phyloP scores from a whole-genome alignment of 768 basidiomycete genomes.

The Lenzites betulinus region DNA sequence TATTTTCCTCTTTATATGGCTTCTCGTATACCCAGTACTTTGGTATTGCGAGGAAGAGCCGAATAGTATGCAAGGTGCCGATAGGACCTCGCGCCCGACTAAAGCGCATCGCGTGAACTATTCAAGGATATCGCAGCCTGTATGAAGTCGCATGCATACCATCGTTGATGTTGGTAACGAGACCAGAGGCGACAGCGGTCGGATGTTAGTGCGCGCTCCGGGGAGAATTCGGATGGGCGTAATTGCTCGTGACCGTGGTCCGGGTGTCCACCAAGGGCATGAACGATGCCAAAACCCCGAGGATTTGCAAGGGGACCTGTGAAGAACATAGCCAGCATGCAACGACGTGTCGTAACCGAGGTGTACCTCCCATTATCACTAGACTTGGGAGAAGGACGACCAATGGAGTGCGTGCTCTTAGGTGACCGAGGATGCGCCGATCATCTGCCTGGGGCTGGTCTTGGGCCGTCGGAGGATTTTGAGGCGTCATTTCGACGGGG shows the following conservation, averaged over 20 bases:
- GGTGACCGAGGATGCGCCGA: conserved; percentile 21
- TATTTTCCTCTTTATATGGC: conserved; percentile 6
- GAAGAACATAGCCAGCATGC: neutral
- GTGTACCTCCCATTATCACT: conserved; percentile 1
- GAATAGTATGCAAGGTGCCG: conserved; percentile 13
- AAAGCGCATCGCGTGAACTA: conserved; percentile 13
- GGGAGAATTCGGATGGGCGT: conserved; percentile 27
- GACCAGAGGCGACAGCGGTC: neutral
- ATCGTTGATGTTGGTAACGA: neutral
- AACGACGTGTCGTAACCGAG: neutral
- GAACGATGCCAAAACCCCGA: conserved; percentile 13
- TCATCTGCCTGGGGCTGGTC: conserved; percentile 13
- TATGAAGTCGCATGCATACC: neutral
- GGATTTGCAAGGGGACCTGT: conserved; percentile 7
- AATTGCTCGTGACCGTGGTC: conserved; percentile 28
- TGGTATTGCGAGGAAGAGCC: conserved; percentile 22
- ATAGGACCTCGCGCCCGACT: neutral
- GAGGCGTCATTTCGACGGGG: neutral
- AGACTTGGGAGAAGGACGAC: neutral
- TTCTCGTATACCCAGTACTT: neutral
- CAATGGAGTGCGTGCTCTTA: conserved; percentile 9
- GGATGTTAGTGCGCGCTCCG: conserved; percentile 16
- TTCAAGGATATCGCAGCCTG: conserved; percentile 6
- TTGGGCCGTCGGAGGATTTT: conserved; percentile 3
- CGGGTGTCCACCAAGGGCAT: neutral